phyloP scores from a whole-genome alignment of 202 grass and related monocot species.

The Cymbopogon flexuosus region DNA sequence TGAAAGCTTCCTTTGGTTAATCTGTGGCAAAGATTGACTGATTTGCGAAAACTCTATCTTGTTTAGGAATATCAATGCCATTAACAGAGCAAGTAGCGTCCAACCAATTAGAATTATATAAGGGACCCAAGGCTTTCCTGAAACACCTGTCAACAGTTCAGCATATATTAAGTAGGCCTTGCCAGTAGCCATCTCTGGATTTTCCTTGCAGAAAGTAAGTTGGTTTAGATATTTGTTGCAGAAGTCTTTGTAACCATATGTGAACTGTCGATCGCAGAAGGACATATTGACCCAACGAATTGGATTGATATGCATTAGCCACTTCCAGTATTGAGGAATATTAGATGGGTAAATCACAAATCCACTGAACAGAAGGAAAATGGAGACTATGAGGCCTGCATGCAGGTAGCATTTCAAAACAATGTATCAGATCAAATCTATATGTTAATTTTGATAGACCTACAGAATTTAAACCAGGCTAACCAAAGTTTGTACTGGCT shows the following conservation, averaged over 20 bases:
- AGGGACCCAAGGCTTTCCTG: slow-evolving; percentile 18
- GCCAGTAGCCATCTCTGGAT: slow-evolving; percentile 14
- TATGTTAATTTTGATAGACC: background rate
- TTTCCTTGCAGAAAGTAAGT: slow-evolving; percentile 25
- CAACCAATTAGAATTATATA: slow-evolving; percentile 26
- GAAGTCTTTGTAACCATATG: slow-evolving; percentile 16
- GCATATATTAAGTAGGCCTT: slow-evolving; percentile 31
- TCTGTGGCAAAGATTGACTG: slow-evolving; percentile 9
- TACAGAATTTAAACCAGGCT: background rate
- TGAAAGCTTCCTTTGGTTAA: slow-evolving; percentile 1
- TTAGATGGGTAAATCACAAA: slow-evolving; percentile 38
- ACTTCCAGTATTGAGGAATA: slow-evolving; percentile 29
- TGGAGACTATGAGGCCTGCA: slow-evolving; percentile 27
- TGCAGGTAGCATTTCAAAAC: background rate
- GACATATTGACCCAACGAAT: slow-evolving; percentile 35
- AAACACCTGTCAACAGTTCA: slow-evolving; percentile 5
- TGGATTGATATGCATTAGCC: slow-evolving; percentile 35
- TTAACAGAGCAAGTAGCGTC: slow-evolving; percentile 8
- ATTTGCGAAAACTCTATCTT: slow-evolving; percentile 18
- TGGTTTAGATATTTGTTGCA: slow-evolving; percentile 18
- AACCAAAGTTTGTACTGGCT: background rate
- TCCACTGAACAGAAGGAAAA: slow-evolving; percentile 34
- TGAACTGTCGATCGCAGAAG: slow-evolving; percentile 26
- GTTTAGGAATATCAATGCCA: slow-evolving; percentile 22
- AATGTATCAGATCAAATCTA: background rate